Evolutionary conservation across 2,329 filamentous ascomycete genomes (phyloP), one percentile per base, ranked within the genome.

Genomic region (Paraphoma sp.): DNA sequence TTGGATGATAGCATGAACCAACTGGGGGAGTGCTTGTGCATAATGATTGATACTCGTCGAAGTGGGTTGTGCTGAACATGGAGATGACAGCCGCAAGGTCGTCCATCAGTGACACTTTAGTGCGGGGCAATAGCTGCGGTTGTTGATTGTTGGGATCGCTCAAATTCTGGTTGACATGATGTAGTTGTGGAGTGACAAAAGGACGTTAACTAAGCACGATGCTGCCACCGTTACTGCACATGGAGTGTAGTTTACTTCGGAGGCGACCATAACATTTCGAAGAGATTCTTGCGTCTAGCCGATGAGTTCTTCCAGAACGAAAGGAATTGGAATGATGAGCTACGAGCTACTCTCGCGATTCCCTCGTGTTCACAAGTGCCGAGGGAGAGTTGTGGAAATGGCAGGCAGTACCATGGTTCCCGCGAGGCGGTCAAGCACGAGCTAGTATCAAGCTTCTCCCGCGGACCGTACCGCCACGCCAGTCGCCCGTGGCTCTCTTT

Each of bases 1-100:
- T 66, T 48, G 1, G 65, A 57, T 1, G 65, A 67, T 9, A 70
- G 31, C 2, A 69, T 33, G 43, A 64, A 62, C 70, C 67, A 75
- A 40, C 58, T 66, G 29, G 70, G 65, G 6, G 62, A 57, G 28
- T 66, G 51, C 12, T 48, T 54, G 8, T 56, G 54, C 64, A 70
- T 70, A 16, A 1, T 56, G 43, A 8, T 14, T 29, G 31, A 17
- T 16, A 16, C 16, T n/a, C 16, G n/a, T 42, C 40, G 10, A 6
- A n/a, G 6, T 38, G 5, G 23, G 33, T 36, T 36, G 14, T 36
- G 7, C 3, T 36, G 14, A 44, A 18, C n/a, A 7, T 14, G n/a
- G 16, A 8, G 28, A 16, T 33, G 11, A 7, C 17, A 16, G 29
- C 5, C n/a, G n/a, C 9, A 23, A 36, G 18, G 7, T 16, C 16